A percentile compares a stretch with the other conserved stretches of the same genome.
Evolutionary conservation across 208 protist genomes (phyloP).

Genomic region (Leptomonas seymouri): DNA sequence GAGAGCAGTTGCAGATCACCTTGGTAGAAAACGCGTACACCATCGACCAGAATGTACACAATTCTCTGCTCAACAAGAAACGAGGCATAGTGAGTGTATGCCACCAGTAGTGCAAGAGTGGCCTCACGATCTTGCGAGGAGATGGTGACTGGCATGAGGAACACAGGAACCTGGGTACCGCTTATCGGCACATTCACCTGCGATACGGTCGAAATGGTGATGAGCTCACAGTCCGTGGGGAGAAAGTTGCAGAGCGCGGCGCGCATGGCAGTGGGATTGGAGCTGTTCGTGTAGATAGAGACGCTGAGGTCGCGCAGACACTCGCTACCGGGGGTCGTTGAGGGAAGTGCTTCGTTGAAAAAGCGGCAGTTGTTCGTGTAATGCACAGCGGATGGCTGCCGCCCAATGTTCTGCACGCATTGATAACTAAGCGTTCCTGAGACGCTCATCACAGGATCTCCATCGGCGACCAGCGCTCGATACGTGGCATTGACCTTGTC

Average conservation of each 20-base stretch:
- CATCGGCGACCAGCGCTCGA: constrained; percentile 13
- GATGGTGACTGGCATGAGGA: constrained; percentile 29
- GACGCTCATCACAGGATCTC: constrained; percentile 5
- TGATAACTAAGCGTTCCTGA: constrained; percentile 42
- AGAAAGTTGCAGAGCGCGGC: constrained; percentile 39
- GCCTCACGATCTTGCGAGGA: constrained; percentile 33
- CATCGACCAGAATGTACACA: constrained; percentile 40
- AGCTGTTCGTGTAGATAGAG: constrained; percentile 26
- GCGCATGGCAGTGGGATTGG: constrained; percentile 15
- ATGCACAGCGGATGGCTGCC: constrained; percentile 45
- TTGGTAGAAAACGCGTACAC: constrained; percentile 48
- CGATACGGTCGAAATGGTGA: constrained; percentile 15
- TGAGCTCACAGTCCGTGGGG: constrained; percentile 37
- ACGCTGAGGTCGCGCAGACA: constrained; percentile 34
- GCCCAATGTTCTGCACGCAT: constrained; percentile 34
- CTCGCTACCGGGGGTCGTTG: background rate
- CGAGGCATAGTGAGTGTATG: constrained; percentile 48
- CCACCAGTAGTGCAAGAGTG: constrained; percentile 48
- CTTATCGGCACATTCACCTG: constrained; percentile 19
- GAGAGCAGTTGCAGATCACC: constrained; percentile 24
- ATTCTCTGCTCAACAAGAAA: constrained; percentile 49
- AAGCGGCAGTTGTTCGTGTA: constrained; percentile 45
- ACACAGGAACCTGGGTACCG: background rate
- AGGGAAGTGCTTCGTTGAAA: constrained; percentile 11
- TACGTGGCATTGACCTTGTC: constrained; percentile 35